Conservation (phyloP, 768 basidiomycete species). For the Leccinum broughii region DNA sequence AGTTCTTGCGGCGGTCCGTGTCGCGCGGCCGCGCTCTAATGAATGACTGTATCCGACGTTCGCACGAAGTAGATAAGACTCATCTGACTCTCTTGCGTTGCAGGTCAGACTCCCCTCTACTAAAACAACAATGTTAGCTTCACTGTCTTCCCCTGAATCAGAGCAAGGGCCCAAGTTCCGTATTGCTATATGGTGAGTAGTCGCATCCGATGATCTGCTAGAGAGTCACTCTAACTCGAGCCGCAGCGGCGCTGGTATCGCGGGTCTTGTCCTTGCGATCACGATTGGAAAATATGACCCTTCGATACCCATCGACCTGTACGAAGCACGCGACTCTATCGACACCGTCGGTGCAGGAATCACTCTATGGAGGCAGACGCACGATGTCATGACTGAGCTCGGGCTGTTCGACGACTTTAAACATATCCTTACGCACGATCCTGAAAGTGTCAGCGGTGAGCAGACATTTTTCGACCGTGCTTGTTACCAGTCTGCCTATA, state of each 20-base stretch:
- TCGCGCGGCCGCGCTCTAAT: background rate
- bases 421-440: conserved; percentile 13
- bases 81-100: background rate
- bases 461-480: background rate
- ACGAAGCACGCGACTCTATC: conserved; percentile 46
- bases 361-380: conserved; percentile 48
- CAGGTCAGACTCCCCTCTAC: background rate
- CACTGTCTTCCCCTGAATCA: background rate
- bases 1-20: background rate
- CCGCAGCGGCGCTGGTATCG: conserved; percentile 43
- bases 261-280: conserved; percentile 44
- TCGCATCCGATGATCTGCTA: background rate
- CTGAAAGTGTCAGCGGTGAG: conserved; percentile 18
- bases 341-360: conserved; percentile 44
- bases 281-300: conserved; percentile 36
- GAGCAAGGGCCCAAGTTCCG: conserved; percentile 3
- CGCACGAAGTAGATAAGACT: background rate
- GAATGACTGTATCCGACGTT: background rate
- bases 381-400: conserved; percentile 44
- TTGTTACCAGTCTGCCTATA: conserved; percentile 9
- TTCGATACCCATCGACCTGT: conserved; percentile 41
- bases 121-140: background rate
- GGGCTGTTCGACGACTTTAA: conserved; percentile 40
- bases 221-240: background rate
- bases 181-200: conserved; percentile 16